A percentile compares a stretch with the other conserved stretches of the same genome.
Conservation (phyloP, 1,284 basidiomycete species). For the Microbotryum saponariae region DNA sequence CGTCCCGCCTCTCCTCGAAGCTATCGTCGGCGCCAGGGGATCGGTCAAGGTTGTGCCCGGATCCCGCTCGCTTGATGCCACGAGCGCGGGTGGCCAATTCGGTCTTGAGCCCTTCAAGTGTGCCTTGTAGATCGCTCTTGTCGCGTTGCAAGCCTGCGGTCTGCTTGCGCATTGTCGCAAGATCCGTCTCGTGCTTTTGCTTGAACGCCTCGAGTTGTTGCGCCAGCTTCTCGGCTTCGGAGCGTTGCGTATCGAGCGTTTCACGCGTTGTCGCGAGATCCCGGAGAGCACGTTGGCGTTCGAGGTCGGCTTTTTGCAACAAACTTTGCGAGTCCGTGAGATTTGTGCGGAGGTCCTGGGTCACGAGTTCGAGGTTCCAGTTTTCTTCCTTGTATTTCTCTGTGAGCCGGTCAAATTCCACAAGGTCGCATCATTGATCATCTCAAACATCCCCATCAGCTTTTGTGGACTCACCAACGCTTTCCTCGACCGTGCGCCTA, state of each 20-base stretch:
- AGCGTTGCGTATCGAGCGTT: slow-evolving; percentile 72
- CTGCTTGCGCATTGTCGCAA: slow-evolving; percentile 79
- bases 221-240: slow-evolving; percentile 69
- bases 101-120: slow-evolving; percentile 62
- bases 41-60: slow-evolving; percentile 9
- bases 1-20: slow-evolving; percentile 49
- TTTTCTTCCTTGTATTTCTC: slow-evolving; percentile 91
- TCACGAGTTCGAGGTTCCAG: slow-evolving; percentile 90
- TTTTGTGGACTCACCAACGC: slow-evolving; percentile 52
- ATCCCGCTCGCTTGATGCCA: slow-evolving; percentile 25
- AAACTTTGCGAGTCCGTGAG: slow-evolving; percentile 60
- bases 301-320: slow-evolving; percentile 64
- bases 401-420: slow-evolving; percentile 43
- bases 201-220: slow-evolving; percentile 64
- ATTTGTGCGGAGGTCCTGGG: slow-evolving; percentile 76
- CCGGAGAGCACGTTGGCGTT: slow-evolving; percentile 71
- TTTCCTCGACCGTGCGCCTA: slow-evolving; percentile 64
- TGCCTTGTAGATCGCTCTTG: slow-evolving; percentile 78
- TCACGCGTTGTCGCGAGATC: slow-evolving; percentile 67
- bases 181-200: slow-evolving; percentile 81
- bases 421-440: slow-evolving; percentile 1
- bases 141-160: slow-evolving; percentile 82
- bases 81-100: slow-evolving; percentile 51
- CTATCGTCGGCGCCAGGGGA: slow-evolving; percentile 2
- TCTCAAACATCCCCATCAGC: slow-evolving; percentile 10